Base-by-base conservation (phyloP, 2,329 filamentous ascomycete species). In the Phaeosphaeria sp. region DNA sequence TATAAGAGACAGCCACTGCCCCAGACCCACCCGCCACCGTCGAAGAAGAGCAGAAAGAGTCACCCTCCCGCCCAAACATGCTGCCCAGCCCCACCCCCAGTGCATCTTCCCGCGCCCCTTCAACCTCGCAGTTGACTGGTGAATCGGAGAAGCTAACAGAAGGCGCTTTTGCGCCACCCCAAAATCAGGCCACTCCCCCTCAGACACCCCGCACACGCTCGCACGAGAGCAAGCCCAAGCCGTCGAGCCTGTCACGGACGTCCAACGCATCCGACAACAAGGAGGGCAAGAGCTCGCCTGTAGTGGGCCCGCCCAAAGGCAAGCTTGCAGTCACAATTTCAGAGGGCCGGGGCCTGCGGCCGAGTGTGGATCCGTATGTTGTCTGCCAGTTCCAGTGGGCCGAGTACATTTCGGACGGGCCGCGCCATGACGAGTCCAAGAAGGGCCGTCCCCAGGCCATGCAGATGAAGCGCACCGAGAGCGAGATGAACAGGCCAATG, bases 381-480 rank as follows among this genome's bases (percentile, higher is more conserved):
- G 93, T 99, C 11, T 96, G 91, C 57, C 93, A 97, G 24, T 99
- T 98, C 73, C 95, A 99, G 77, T 91, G 92, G 76, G 97, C 94
- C 73, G 95, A 99, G 77, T 90, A 96, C 68, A 97, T 99, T 55
- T 98, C 95, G 1, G 90, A 91, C 55, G 92, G 92, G 2, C 91
- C 93, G 13, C 87, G 89, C 64, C 82, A 87, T 56, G 85, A 85
- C 36, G 82, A 83, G 53, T 51, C 63, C 8, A 89, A 54, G 72
- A 83, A 68, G 52, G 68, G 71, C 50, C 65, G 68, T 8, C 44
- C 72, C 20, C 78, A 71, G 51, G 77, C 79, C 20, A 79, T 84
- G 53, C 77, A 81, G 22, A 84, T 84, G 71, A 86, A 84, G 69
- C 85, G 90, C 56, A 88, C 90, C 61, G 90, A 89, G 56, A 95